Percentiles rank a stretch among this genome's conserved stretches.
phyloP scores from a whole-genome alignment of 2,329 filamentous ascomycete species.

The Ophiobolus disseminans region DNA sequence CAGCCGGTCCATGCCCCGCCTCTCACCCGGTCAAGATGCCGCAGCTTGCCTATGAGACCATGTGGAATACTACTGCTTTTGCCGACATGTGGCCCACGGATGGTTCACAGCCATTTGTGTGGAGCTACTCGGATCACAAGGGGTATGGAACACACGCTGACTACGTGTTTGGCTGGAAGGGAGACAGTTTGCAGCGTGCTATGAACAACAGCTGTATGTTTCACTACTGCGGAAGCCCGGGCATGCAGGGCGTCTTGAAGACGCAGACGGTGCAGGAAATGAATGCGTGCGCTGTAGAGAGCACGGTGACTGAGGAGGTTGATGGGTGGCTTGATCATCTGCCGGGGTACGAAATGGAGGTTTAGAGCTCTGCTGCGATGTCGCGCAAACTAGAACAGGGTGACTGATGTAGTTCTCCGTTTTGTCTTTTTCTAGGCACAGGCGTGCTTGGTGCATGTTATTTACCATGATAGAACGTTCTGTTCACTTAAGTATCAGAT shows the following conservation, averaged over 20 bases:
- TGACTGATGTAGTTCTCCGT: too few relatives aligned
- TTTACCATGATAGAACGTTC: too few relatives aligned
- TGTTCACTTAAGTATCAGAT: too few relatives aligned
- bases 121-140: slow-evolving; percentile 21
- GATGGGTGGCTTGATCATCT: slow-evolving; percentile 25
- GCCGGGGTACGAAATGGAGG: slow-evolving; percentile 11
- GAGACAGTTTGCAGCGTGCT: slow-evolving; percentile 28
- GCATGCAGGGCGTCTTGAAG: slow-evolving; percentile 23
- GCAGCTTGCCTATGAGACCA: slow-evolving; percentile 41
- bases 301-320: slow-evolving; percentile 19
- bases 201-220: slow-evolving; percentile 37
- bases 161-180: slow-evolving; percentile 38
- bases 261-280: slow-evolving; percentile 25
- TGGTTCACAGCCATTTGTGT: slow-evolving; percentile 14
- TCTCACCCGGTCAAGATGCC: slow-evolving; percentile 40
- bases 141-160: slow-evolving; percentile 36
- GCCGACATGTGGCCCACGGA: slow-evolving; percentile 34
- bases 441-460: too few relatives aligned
- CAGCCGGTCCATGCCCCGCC: slow-evolving; percentile 31
- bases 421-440: too few relatives aligned
- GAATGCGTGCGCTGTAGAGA: slow-evolving; percentile 27
- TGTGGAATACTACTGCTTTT: slow-evolving; percentile 40
- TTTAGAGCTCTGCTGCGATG: too few relatives aligned
- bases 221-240: slow-evolving; percentile 24
- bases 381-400: too few relatives aligned